Evolutionary conservation across 2,329 filamentous ascomycete genomes (phyloP).

Genomic region (Coniosporium uncinatum): DNA sequence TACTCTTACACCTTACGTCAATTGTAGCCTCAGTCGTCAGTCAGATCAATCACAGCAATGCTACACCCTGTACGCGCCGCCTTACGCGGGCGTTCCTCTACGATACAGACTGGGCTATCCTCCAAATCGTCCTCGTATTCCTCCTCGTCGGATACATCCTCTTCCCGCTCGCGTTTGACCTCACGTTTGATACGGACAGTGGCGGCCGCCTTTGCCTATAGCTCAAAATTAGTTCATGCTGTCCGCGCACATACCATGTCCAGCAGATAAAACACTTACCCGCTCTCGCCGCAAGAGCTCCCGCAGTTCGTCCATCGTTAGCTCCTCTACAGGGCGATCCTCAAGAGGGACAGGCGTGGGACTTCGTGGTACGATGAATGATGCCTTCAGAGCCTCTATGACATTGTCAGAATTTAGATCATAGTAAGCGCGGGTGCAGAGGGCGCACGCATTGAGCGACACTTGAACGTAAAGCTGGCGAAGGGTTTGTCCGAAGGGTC

Average conservation of each 20-base stretch:
- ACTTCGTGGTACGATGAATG: conserved; percentile 20
- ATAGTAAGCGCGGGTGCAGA: background rate
- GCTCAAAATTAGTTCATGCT: background rate
- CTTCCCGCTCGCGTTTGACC: background rate
- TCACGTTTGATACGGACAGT: background rate
- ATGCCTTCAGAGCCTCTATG: conserved; percentile 18
- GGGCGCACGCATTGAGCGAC: conserved; percentile 12
- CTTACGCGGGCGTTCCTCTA: no score
- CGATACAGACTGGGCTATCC: no score
- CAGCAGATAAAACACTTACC: background rate
- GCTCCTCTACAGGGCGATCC: conserved; percentile 9
- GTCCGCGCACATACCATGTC: background rate
- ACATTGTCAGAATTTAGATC: background rate
- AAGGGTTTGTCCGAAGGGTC: conserved; percentile 10
- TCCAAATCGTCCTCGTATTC: no score
- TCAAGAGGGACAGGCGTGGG: conserved; percentile 16
- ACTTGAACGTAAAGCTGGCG: conserved; percentile 18
- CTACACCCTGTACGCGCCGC: no score
- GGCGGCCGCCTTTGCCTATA: background rate
- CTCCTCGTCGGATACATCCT: no score
- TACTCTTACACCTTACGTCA: no score
- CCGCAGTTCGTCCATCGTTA: background rate
- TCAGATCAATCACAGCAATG: no score
- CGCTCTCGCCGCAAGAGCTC: background rate
- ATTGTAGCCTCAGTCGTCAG: no score